Conservation (phyloP, 202 grass and related monocot species). For the Schoenoplectus tabernaemontani region DNA sequence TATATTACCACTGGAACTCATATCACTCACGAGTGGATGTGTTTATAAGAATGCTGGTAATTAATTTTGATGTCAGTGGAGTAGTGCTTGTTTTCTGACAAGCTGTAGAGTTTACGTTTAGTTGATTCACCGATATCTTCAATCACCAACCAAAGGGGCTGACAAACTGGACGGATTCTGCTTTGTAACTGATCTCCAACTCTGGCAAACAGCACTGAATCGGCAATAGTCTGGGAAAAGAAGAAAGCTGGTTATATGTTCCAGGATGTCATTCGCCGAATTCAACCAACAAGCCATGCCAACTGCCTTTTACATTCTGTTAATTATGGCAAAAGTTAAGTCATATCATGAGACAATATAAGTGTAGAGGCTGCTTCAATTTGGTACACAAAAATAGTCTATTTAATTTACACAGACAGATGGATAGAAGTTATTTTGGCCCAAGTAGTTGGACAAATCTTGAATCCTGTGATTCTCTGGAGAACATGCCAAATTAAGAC, state of each 20-base stretch:
- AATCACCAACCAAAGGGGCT: not conserved
- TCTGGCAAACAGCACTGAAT: not conserved
- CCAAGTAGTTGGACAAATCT: too few species aligned
- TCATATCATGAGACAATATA: too few species aligned
- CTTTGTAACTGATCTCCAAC: not conserved
- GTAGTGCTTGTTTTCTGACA: constrained; percentile 9
- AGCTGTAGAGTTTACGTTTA: constrained; percentile 5
- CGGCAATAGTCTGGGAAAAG: not conserved
- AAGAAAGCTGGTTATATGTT: not conserved
- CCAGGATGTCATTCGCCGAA: not conserved
- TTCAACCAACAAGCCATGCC: not conserved
- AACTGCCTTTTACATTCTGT: too few species aligned
- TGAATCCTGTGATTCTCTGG: too few species aligned
- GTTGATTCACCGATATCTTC: not conserved
- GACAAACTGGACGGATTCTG: not conserved
- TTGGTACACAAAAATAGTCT: too few species aligned
- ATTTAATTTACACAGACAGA: too few species aligned
- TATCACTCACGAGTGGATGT: not conserved
- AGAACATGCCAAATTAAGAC: too few species aligned
- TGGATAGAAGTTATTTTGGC: too few species aligned
- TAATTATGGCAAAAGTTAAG: too few species aligned
- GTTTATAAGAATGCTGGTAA: not conserved
- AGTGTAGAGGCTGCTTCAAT: too few species aligned
- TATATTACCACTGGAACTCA: too few species aligned
- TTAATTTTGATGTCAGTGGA: not conserved